phyloP scores from a whole-genome alignment of 805 yeast genomes.

The Zygosaccharomyces rouxii region DNA sequence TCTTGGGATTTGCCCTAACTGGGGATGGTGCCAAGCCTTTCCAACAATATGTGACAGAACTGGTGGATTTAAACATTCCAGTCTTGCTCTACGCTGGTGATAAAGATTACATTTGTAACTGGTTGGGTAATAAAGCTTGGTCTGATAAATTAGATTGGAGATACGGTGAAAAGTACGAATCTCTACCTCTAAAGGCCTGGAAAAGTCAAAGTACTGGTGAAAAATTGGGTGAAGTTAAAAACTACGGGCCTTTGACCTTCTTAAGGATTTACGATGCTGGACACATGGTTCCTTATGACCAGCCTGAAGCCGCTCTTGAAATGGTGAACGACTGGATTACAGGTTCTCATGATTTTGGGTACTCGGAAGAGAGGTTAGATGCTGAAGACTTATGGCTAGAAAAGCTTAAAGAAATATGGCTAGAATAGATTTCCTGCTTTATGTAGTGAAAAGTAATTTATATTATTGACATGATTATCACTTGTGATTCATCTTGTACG shows the following conservation, averaged over 20 bases:
- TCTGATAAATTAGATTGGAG: slow-evolving; percentile 64
- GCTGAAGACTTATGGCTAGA: too few species aligned
- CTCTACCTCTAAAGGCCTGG: slow-evolving; percentile 43
- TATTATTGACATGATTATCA: neutral
- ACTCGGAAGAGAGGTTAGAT: neutral
- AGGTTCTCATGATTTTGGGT: slow-evolving; percentile 38
- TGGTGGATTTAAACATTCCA: slow-evolving; percentile 67
- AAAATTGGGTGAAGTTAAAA: slow-evolving; percentile 70
- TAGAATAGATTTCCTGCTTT: neutral
- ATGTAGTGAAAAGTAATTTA: neutral
- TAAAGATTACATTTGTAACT: slow-evolving; percentile 87
- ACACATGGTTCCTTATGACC: slow-evolving; percentile 90
- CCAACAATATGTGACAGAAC: slow-evolving; percentile 65
- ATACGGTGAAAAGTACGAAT: slow-evolving; percentile 45
- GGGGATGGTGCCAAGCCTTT: slow-evolving; percentile 88
- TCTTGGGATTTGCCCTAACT: slow-evolving; percentile 61
- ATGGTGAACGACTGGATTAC: slow-evolving; percentile 73
- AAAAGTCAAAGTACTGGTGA: slow-evolving; percentile 34
- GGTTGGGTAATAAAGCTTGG: slow-evolving; percentile 90
- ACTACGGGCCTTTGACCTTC: slow-evolving; percentile 65
- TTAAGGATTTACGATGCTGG: slow-evolving; percentile 79
- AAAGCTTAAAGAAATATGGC: too few species aligned
- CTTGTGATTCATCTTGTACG: slow-evolving; percentile 36
- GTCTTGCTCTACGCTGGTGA: slow-evolving; percentile 92
- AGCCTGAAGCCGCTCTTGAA: slow-evolving; percentile 65